These are phyloP conservation scores for Globisporangium orthogonon DNA, from an alignment of 352 stramenopile genomes.

Conservation along the genomic window DNA sequence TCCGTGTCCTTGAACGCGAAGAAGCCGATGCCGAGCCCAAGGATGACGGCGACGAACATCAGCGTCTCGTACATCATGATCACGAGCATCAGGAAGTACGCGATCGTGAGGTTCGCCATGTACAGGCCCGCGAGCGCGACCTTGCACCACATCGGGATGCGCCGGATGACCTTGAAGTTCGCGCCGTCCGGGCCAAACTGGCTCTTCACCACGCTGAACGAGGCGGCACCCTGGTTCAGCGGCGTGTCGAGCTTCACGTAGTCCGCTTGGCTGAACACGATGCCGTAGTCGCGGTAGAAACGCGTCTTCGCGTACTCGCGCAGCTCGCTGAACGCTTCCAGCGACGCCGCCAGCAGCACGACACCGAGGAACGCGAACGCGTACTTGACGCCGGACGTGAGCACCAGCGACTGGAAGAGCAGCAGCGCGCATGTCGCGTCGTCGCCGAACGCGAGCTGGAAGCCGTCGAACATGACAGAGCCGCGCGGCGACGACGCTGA, in stretches of 20 bases:
- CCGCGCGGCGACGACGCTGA: constrained; percentile 27
- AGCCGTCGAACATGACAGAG: constrained; percentile 83
- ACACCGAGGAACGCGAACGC: constrained; percentile 68
- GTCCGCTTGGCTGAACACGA: constrained; percentile 51
- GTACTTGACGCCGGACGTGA: constrained; percentile 64
- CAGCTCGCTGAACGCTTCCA: constrained; percentile 58
- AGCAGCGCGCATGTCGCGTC: constrained; percentile 59
- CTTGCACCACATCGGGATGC: constrained; percentile 63
- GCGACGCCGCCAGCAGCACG: constrained; percentile 54
- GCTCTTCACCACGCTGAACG: constrained; percentile 19
- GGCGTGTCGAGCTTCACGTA: constrained; percentile 48
- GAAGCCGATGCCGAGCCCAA: constrained; percentile 68
- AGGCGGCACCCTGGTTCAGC: constrained; percentile 1
- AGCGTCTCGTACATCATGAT: constrained; percentile 84
- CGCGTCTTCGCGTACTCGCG: constrained; percentile 35
- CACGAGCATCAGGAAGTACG: constrained; percentile 83
- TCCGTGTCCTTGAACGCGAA: constrained; percentile 83
- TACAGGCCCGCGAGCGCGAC: constrained; percentile 53
- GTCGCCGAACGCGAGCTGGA: constrained; percentile 62
- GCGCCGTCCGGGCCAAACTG: constrained; percentile 13
- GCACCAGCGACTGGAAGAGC: constrained; percentile 76
- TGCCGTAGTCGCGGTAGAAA: constrained; percentile 47
- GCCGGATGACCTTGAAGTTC: constrained; percentile 39
- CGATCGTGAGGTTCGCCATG: constrained; percentile 70
- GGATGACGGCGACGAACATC: constrained; percentile 72